A percentile compares a stretch with the other conserved stretches of the same genome.
These are phyloP conservation scores for Alternaria infectoria DNA, from an alignment of 2,329 filamentous ascomycete species.

Conservation along the genomic window DNA sequence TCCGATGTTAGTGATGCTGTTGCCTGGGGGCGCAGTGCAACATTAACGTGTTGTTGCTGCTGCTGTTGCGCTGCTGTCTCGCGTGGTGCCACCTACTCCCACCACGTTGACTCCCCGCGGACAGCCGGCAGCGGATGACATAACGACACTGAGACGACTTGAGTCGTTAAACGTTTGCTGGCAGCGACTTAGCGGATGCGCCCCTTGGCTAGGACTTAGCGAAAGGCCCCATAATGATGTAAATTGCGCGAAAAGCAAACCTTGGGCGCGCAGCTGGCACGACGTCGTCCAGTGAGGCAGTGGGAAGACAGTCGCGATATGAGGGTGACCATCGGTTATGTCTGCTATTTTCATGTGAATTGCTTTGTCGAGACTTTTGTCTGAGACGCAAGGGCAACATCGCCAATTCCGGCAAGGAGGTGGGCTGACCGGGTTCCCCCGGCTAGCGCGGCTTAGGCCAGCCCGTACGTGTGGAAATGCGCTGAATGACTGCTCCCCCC, in stretches of 20 bases:
- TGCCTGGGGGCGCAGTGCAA: not conserved
- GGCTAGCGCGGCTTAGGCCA: constrained; percentile 13
- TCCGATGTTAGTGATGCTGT: not conserved
- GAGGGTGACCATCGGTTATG: not conserved
- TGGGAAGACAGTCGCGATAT: not conserved
- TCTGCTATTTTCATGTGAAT: constrained; percentile 7
- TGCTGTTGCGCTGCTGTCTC: not conserved
- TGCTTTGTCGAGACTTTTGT: constrained; percentile 20
- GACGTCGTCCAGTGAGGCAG: not conserved
- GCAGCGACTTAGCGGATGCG: constrained; percentile 24
- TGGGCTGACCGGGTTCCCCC: not conserved
- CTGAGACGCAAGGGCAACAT: constrained; percentile 18
- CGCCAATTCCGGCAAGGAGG: constrained; percentile 1
- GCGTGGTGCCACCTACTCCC: not conserved
- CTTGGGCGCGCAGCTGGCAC: not conserved
- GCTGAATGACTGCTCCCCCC: constrained; percentile 12
- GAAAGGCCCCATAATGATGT: constrained; percentile 26
- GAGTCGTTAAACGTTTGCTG: constrained; percentile 31
- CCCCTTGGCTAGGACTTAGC: constrained; percentile 7
- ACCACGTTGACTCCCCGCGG: constrained; percentile 2
- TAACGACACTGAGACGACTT: constrained; percentile 27
- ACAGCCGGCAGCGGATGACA: constrained; percentile 14
- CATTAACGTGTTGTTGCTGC: not conserved
- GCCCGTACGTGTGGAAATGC: constrained; percentile 13
- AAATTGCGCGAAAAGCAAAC: constrained; percentile 13